A percentile compares a stretch with the other conserved stretches of the same genome.
phyloP scores from a whole-genome alignment of 2,329 filamentous ascomycete genomes.

The Talaromyces verruculosus region DNA sequence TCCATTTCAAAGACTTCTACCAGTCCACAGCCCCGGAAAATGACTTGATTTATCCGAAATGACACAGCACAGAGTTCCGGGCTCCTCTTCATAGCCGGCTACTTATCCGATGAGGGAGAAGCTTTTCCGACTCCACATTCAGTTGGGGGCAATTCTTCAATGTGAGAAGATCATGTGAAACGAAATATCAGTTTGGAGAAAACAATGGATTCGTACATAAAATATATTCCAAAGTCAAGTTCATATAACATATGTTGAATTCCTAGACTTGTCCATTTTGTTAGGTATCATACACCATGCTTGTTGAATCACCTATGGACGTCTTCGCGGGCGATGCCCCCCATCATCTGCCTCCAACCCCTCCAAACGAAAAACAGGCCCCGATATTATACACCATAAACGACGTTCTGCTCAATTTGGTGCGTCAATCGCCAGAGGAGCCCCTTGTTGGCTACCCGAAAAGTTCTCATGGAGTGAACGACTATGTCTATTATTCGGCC shows the following conservation, averaged over 20 bases:
- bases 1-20: not conserved
- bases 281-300: not conserved
- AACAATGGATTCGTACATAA: not conserved
- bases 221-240: not conserved
- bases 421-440: not conserved
- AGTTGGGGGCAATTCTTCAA: not conserved
- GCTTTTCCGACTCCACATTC: not conserved
- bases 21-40: not conserved
- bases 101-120: not conserved
- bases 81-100: not conserved
- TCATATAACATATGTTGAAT: not conserved
- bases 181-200: not conserved
- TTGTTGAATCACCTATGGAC: not conserved
- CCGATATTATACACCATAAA: not conserved
- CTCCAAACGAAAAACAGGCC: not conserved
- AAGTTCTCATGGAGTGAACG: not conserved
- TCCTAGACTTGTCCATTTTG: not conserved
- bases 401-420: not conserved
- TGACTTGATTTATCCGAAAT: not conserved
- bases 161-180: not conserved
- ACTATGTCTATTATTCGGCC: slow-evolving; percentile 3
- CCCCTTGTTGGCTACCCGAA: slow-evolving; percentile 4
- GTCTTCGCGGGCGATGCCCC: not conserved
- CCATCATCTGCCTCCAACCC: not conserved
- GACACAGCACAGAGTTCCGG: not conserved